Base-by-base conservation (phyloP, 306 rosid species). In the Sicyos baderoa region DNA sequence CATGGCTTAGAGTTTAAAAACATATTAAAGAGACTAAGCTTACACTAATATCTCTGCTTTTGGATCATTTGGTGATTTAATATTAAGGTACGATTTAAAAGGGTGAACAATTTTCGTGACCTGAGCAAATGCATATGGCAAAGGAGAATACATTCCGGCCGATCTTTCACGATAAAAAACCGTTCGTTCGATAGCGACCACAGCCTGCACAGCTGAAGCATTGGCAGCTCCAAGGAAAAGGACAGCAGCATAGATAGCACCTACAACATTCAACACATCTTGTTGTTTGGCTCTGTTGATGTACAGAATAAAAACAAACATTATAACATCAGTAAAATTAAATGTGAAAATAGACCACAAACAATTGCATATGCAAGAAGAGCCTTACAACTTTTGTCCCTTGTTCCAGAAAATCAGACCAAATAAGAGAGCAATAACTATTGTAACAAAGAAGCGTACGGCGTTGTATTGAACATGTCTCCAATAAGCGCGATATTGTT, bases 41-140 rank as follows among this genome's bases (percentile, higher is more conserved):
- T 57, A 58, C 19, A 2, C 11, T 16, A 29, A 29, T 27, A 3
- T 29, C 32, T 59, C 9, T 0, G 8, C 8, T 35, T 59, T 59
- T 59, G 21, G 45, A 9, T 59, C 6, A 1, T 27, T 42, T 59
- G 21, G 17, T 59, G 65, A 50, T 50, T 50, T 50, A 49, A 49
- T 13, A 49, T 49, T 14, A n/a, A 19, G 57, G 21, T 53, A n/a
- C 9, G n/a, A 19, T 64, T 40, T 19, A 23, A 62, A 62, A 4
- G 29, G 51, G 51, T 40, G 51, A 62, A 40, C 29, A 18, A n/a
- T 68, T 68, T 51, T 40, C 45, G 29, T 69, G 22, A 82, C 86
- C 84, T 82, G 86, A 62, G 84, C 16, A 76, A 79, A 82, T 25
- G 86, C 86, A 23, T 76, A 82, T 8, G 84, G 83, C 17, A 82